Base-by-base conservation (phyloP, 1,284 basidiomycete species). In the Tremellales sp. region DNA sequence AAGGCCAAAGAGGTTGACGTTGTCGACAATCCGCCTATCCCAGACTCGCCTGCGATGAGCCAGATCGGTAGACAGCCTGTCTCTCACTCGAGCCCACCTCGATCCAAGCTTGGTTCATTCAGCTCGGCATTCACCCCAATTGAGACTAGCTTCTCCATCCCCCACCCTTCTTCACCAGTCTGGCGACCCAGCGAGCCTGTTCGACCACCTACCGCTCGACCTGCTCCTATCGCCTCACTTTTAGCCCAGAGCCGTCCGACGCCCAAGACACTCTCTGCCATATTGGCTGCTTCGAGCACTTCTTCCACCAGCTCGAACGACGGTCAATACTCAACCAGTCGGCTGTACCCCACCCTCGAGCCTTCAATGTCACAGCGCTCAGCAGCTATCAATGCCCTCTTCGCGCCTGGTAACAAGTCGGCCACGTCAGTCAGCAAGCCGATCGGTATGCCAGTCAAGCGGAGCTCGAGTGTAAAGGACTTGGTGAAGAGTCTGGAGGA, bases 401-500 rank as follows among this genome's bases (percentile, higher is more conserved):
- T 67, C 44, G 45, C 58, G 6, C n/a, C n/a, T n/a, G 48, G 48
- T 4, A 23, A 42, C 11, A 44, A 41, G 13, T 29, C 46, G 6
- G 17, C 49, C 2, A n/a, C 48, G 4, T 49, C 52, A 21, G 27
- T 23, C 43, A 23, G 12, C 4, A 53, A 46, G 31, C 11, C 44
- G 47, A 19, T 15, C 26, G 26, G 46, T 19, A 37, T 7, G 11
- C 19, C 41, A 22, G 26, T 45, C 8, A 45, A 43, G 23, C 49
- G 47, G 37, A 58, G 53, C 17, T 51, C 46, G 3, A 67, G 62
- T 29, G 64, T 67, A 10, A 56, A 53, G 33, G 59, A 57, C 43
- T 24, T 67, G n/a, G 58, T 60, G 10, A 56, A 49, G 48, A 55
- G 52, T 23, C 65, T 60, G 39, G 61, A 67, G 45, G 58, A 57